phyloP scores from a whole-genome alignment of 345 rosid genomes.

The Geranium brycei region DNA sequence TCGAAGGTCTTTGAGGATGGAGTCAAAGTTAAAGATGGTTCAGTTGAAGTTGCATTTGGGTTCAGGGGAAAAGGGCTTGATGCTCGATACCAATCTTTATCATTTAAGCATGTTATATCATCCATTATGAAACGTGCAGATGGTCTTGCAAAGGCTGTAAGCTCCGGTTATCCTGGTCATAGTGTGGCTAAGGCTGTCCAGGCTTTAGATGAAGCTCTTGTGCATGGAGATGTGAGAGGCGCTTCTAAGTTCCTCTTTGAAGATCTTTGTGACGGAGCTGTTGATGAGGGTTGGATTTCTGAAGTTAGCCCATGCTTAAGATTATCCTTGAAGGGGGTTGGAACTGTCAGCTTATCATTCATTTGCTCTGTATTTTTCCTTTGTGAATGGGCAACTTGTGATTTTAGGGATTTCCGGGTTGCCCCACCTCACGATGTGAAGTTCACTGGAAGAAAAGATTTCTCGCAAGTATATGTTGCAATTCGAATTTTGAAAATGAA shows the following conservation, averaged over 20 bases:
- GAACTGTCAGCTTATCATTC: slow-evolving; percentile 50
- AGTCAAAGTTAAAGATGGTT: slow-evolving; percentile 44
- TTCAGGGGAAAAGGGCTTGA: slow-evolving; percentile 56
- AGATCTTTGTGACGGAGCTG: slow-evolving; percentile 57
- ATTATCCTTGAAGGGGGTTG: slow-evolving; percentile 76
- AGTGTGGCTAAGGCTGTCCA: slow-evolving; percentile 79
- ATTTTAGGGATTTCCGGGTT: slow-evolving; percentile 70
- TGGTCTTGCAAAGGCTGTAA: slow-evolving; percentile 62
- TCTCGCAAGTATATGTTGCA: slow-evolving; percentile 69
- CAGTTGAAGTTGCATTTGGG: slow-evolving; percentile 33
- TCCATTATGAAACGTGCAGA: slow-evolving; percentile 63
- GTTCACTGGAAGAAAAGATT: slow-evolving; percentile 72
- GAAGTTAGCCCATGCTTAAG: slow-evolving; percentile 78
- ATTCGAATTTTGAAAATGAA: slow-evolving; percentile 68
- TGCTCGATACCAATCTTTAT: slow-evolving; percentile 58
- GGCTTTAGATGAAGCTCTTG: slow-evolving; percentile 78
- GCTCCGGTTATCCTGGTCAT: slow-evolving; percentile 53
- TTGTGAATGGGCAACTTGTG: slow-evolving; percentile 97
- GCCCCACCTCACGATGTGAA: slow-evolving; percentile 48
- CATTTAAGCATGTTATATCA: slow-evolving; percentile 58
- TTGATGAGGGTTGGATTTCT: slow-evolving; percentile 72
- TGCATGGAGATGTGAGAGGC: slow-evolving; percentile 56
- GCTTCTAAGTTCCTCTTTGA: slow-evolving; percentile 64
- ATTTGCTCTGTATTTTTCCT: slow-evolving; percentile 74
- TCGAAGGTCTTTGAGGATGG: slow-evolving; percentile 60